Conservation (phyloP, 352 stramenopile genomes). For the Peronospora destructor region DNA sequence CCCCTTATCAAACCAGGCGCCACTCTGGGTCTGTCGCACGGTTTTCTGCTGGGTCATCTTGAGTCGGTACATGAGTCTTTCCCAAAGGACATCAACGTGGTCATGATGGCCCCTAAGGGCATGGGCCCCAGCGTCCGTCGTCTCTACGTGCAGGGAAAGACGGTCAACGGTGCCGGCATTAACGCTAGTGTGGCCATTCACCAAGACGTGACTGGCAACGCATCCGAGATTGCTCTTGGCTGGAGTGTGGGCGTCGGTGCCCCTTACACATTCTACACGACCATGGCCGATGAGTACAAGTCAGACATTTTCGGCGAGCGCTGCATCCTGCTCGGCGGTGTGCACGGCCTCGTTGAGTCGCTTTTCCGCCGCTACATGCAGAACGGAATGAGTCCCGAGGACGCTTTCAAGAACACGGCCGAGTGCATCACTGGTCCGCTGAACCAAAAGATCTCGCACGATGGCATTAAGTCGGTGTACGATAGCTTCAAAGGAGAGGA, state of each 20-base stretch:
- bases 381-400: conserved; percentile 90
- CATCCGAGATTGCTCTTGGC: conserved; percentile 92
- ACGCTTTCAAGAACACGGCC: conserved; percentile 94
- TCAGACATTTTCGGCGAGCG: conserved; percentile 98
- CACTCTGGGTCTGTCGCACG: conserved; percentile 95
- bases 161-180: conserved; percentile 96
- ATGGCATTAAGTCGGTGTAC: conserved; percentile 96
- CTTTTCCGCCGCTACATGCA: conserved; percentile 95
- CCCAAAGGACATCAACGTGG: conserved; percentile 95
- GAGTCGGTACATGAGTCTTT: conserved; percentile 93
- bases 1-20: conserved; percentile 91
- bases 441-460: conserved; percentile 95
- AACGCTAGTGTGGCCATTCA: conserved; percentile 95
- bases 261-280: conserved; percentile 97
- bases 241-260: conserved; percentile 95
- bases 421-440: conserved; percentile 97
- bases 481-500: conserved; percentile 90
- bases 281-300: conserved; percentile 94
- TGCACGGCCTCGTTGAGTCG: conserved; percentile 96
- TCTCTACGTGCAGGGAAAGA: conserved; percentile 97
- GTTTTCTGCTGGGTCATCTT: conserved; percentile 95
- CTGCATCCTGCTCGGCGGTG: conserved; percentile 93
- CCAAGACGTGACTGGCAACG: conserved; percentile 90
- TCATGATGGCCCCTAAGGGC: conserved; percentile 96
- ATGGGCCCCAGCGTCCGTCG: conserved; percentile 95